Evolutionary conservation across 441 rosid genomes (phyloP).

Genomic region (Euphorbia celastroides): DNA sequence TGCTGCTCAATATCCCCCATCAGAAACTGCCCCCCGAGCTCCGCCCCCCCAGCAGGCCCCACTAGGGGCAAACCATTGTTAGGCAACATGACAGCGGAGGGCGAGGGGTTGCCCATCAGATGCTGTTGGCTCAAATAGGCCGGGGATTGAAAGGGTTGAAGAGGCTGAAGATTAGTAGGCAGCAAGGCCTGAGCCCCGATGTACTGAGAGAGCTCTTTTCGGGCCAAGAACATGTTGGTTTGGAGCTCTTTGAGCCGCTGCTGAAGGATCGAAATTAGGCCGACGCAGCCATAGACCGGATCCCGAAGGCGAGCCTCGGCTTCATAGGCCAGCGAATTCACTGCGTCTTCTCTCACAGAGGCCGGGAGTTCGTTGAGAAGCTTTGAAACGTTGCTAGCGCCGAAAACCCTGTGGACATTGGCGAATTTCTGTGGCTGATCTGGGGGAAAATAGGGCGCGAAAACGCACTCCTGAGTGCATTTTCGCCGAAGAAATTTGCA

Average conservation of each 20-base stretch:
- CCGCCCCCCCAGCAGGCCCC: slow-evolving; percentile 22
- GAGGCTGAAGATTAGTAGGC: slow-evolving; percentile 25
- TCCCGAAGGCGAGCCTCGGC: slow-evolving; percentile 79
- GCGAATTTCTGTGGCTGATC: slow-evolving; percentile 85
- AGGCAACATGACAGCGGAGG: slow-evolving; percentile 37
- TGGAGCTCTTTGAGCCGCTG: slow-evolving; percentile 58
- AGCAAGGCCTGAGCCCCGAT: slow-evolving; percentile 71
- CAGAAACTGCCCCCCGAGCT: slow-evolving; percentile 26
- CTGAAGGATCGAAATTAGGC: slow-evolving; percentile 67
- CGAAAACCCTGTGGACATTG: slow-evolving; percentile 75
- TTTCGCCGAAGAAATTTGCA: slow-evolving; percentile 77
- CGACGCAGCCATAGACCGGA: slow-evolving; percentile 89
- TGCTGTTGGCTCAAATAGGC: slow-evolving; percentile 20
- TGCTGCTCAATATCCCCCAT: slow-evolving; percentile 28
- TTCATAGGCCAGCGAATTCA: slow-evolving; percentile 77
- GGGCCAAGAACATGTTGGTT: slow-evolving; percentile 45
- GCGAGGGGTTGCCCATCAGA: slow-evolving; percentile 27
- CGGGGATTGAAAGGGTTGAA: background rate
- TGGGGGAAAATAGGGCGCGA: slow-evolving; percentile 93
- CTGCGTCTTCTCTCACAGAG: slow-evolving; percentile 74
- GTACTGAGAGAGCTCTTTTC: slow-evolving; percentile 54
- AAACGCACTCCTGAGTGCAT: slow-evolving; percentile 87
- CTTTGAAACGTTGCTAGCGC: slow-evolving; percentile 83
- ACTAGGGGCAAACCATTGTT: slow-evolving; percentile 38
- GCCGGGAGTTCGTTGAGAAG: slow-evolving; percentile 65